Evolutionary conservation across 306 rosid species (phyloP).

Genomic region (Hippophae rhamnoides): DNA sequence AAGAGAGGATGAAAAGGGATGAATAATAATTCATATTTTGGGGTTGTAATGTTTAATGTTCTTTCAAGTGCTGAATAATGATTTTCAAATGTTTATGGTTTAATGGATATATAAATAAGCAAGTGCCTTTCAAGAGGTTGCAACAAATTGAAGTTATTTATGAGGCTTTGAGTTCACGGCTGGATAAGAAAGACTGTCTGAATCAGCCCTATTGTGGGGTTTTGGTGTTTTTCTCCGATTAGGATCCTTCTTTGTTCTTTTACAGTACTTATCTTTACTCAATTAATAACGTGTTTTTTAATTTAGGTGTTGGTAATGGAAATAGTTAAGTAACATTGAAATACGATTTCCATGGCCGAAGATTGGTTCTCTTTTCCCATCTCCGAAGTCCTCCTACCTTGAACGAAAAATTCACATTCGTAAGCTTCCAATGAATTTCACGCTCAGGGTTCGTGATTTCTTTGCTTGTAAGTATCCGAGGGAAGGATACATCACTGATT

Average conservation of each 20-base stretch:
- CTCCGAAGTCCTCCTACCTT: neutral
- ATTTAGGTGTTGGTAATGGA: too few relatives aligned
- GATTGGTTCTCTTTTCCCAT: conserved; percentile 48
- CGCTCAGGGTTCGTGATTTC: too few relatives aligned
- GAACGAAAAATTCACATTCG: too few relatives aligned
- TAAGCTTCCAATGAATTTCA: too few relatives aligned
- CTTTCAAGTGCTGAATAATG: neutral
- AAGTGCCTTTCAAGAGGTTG: conserved; percentile 26
- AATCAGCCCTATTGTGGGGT: neutral
- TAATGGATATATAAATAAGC: neutral
- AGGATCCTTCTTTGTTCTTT: too few relatives aligned
- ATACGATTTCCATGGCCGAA: conserved; percentile 64
- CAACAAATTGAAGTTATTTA: conserved; percentile 32
- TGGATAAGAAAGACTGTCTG: conserved; percentile 41
- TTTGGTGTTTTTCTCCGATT: too few relatives aligned
- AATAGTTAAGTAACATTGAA: too few relatives aligned
- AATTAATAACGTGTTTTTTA: too few relatives aligned
- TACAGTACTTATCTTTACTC: too few relatives aligned
- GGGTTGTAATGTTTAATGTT: neutral
- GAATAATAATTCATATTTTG: conserved; percentile 19
- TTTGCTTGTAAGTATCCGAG: too few relatives aligned
- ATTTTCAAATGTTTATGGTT: neutral
- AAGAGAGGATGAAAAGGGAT: conserved; percentile 17
- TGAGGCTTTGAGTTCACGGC: conserved; percentile 70
- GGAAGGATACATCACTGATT: too few relatives aligned